Base-by-base conservation (phyloP, 2,329 filamentous ascomycete genomes). In the Pyricularia pennisetigena region DNA sequence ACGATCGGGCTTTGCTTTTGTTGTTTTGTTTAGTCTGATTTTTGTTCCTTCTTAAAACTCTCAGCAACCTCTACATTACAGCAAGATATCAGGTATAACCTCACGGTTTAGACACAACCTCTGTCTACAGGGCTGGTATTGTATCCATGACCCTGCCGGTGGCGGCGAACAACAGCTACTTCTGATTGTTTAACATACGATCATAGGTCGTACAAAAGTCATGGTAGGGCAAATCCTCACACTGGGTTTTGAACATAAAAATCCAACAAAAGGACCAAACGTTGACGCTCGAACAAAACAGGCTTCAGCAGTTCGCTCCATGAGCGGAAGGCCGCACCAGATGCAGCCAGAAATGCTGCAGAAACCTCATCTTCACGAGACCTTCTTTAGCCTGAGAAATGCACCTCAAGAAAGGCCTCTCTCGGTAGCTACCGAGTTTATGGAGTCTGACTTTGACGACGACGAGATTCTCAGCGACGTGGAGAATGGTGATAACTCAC, bases 401-500 rank as follows among this genome's bases (percentile, higher is more conserved):
- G 82, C 84, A 70, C 26, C 26, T 10, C 82, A 78, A 26, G 79
- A 82, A 67, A 80, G 90, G 69, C 90, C 90, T 57, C 77, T 86
- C 54, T 94, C 91, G 54, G 84, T 91, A 69, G 86, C 89, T 62
- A 94, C 91, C 26, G 90, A 93, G 74, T 90, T 93, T 71, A 88
- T 90, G 75, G 91, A 93, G 74, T 92, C 90, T 59, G 91, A 94
- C 71, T 86, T 83, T 80, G 85, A 87, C 61, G 91, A 93, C 71
- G 88, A 91, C 65, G 82, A 82, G 35, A 80, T 83, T 66, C 78
- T 85, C 70, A 86, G 82, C 70, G 85, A 87, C 66, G 77, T 84
- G 69, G 88, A 88, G 73, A 87, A 90, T 61, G 81, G 80, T 66
- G 80, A 79, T 54, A 87, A 87, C 77, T 90, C 89, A 3, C 87